phyloP scores from a whole-genome alignment of 768 basidiomycete species.

The Serendipita sp. region DNA sequence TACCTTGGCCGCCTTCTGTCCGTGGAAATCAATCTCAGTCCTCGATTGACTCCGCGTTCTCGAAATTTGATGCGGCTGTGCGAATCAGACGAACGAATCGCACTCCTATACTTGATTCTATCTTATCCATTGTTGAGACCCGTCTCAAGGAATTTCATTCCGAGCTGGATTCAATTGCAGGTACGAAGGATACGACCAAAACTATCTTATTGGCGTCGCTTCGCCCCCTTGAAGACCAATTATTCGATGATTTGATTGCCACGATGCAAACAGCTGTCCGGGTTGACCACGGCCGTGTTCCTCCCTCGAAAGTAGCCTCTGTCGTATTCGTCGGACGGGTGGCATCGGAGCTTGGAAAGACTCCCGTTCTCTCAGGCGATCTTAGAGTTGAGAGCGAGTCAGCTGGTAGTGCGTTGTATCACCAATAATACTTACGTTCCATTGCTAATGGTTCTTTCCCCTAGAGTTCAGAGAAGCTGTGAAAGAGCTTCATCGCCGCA shows the following conservation, averaged over 20 bases:
- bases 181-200: conserved; percentile 23
- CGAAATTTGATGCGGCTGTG: conserved; percentile 44
- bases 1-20: conserved; percentile 32
- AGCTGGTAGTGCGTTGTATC: background rate
- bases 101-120: conserved; percentile 42
- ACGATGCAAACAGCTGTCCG: conserved; percentile 33
- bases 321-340: conserved; percentile 36
- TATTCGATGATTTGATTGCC: conserved; percentile 31
- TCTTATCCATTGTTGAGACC: conserved; percentile 43
- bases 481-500: conserved; percentile 27
- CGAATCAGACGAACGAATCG: conserved; percentile 51
- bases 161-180: conserved; percentile 37
- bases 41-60: conserved; percentile 32
- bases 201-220: background rate
- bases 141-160: conserved; percentile 41
- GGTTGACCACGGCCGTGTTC: conserved; percentile 28
- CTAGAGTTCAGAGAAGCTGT: conserved; percentile 37
- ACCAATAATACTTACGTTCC: too few species aligned
- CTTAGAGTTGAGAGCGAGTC: background rate
- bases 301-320: conserved; percentile 16
- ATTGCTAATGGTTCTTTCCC: background rate
- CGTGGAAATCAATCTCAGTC: conserved; percentile 21
- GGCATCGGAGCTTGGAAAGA: conserved; percentile 24
- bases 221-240: conserved; percentile 28
- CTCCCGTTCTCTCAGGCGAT: conserved; percentile 9